These are phyloP conservation scores for Babesia ovata DNA, from an alignment of 169 alveolate genomes.

Conservation along the genomic window DNA sequence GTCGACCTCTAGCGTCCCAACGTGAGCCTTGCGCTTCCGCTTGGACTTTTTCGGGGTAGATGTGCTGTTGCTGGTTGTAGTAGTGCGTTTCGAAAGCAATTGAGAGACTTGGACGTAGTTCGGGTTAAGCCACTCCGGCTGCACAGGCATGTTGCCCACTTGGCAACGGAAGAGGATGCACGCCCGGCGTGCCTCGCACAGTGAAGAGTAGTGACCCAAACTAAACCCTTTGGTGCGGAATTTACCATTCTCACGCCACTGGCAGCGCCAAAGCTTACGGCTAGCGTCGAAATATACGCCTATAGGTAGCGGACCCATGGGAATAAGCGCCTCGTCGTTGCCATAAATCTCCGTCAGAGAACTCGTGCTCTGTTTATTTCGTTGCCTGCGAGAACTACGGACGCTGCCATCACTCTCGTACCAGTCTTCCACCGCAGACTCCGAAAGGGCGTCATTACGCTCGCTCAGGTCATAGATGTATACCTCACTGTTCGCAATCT, in stretches of 20 bases:
- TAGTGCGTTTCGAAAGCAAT: constrained; percentile 36
- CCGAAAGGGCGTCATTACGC: constrained; percentile 37
- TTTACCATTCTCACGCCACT: constrained; percentile 88
- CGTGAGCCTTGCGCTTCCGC: constrained; percentile 41
- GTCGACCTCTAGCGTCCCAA: constrained; percentile 4
- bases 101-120: constrained; percentile 69
- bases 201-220: constrained; percentile 79
- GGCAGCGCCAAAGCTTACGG: constrained; percentile 87
- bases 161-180: constrained; percentile 83
- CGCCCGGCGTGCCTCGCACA: constrained; percentile 84
- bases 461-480: constrained; percentile 42
- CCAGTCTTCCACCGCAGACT: constrained; percentile 49
- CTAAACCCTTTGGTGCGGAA: constrained; percentile 86
- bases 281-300: constrained; percentile 88
- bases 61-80: constrained; percentile 37
- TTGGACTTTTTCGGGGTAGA: constrained; percentile 60
- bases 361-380: constrained; percentile 35
- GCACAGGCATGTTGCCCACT: constrained; percentile 85
- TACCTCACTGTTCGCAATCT: constrained; percentile 16
- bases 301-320: constrained; percentile 84
- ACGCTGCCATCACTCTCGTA: constrained; percentile 60
- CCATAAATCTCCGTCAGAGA: constrained; percentile 61
- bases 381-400: constrained; percentile 46
- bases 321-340: constrained; percentile 71
- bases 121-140: constrained; percentile 84